Base-by-base conservation (phyloP, 139 green algal species). In the Diplosphaera chodatii region DNA sequence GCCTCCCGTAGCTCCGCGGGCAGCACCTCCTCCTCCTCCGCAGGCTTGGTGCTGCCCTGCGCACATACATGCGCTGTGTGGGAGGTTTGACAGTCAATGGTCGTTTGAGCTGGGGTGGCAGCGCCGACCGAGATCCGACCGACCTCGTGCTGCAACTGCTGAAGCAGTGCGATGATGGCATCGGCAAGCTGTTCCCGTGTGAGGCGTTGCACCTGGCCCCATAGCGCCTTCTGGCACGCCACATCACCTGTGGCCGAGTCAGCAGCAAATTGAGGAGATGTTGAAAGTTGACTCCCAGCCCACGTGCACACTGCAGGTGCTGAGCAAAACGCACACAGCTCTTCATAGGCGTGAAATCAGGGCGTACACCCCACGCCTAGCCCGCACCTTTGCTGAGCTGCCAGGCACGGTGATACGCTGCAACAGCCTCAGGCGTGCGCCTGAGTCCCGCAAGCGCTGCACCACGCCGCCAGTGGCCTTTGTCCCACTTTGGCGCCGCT, bases 391-490 rank as follows among this genome's bases (percentile, higher is more conserved):
- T 64, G 40, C 18, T 64, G n/a, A 79, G 63, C 32, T 13, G 5
- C 68, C 71, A 84, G 15, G 70, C 59, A 20, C 68, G 40, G 13
- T 32, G 40, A 65, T 78, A 87, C 23, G 80, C 77, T 22, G 72
- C 40, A 15, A 72, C 70, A 1, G 80, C 82, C 31, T 78, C 82
- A 4, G 69, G 48, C 3, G 40, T 15, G 0, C 74, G 78, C 29
- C 65, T 59, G 33, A 87, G 73, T 3, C 69, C 82, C 16, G 65
- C 28, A n/a, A 87, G 76, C 18, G 82, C 82, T 0, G 27, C 62
- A 25, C 66, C 82, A 6, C 33, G 34, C 23, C 82, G 55, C 73
- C 72, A 87, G 68, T 86, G 70, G 18, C 40, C 77, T 33, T 87
- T 87, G 62, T 40, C 41, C 82, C 82, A 87, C 15, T 6, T 31